These are phyloP conservation scores for Eutrema yunnanense DNA, from an alignment of 345 rosid genomes.

Conservation along the genomic window DNA sequence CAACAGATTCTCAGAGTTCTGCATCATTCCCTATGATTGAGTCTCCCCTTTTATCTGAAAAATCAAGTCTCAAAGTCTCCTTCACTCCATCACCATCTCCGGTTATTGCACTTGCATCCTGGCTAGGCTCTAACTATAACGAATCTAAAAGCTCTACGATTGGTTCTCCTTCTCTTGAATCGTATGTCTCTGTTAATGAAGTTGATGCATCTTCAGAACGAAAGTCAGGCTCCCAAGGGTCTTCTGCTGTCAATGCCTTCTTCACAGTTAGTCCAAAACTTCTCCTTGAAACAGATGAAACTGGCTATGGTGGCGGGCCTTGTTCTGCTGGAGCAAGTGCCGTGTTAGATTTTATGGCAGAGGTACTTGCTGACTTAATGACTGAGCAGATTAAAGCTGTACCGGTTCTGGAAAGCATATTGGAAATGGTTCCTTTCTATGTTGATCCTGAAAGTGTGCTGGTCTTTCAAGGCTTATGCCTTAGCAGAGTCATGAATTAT, in stretches of 20 bases:
- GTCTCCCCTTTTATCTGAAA: conserved; percentile 84
- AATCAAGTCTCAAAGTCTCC: conserved; percentile 56
- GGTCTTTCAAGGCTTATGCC: conserved; percentile 93
- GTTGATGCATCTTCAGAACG: conserved; percentile 62
- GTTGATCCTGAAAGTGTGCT: conserved; percentile 86
- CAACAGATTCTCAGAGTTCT: conserved; percentile 62
- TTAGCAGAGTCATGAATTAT: conserved; percentile 88
- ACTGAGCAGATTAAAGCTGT: conserved; percentile 92
- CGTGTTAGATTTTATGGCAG: conserved; percentile 89
- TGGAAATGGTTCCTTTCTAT: conserved; percentile 86
- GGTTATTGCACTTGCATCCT: conserved; percentile 71
- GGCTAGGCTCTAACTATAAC: conserved; percentile 57
- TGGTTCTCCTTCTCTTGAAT: conserved; percentile 62
- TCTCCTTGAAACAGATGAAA: conserved; percentile 84
- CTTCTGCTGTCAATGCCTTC: conserved; percentile 44
- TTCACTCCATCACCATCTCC: conserved; percentile 58
- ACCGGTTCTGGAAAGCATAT: conserved; percentile 65
- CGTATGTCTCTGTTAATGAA: conserved; percentile 54
- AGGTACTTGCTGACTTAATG: conserved; percentile 85
- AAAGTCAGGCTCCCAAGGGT: conserved; percentile 57
- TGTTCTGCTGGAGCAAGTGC: conserved; percentile 99
- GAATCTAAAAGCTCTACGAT: conserved; percentile 49
- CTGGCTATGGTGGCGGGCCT: conserved; percentile 98
- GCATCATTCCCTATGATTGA: conserved; percentile 46
- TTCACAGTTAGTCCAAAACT: conserved; percentile 61